phyloP scores from a whole-genome alignment of 1,139 yeast species.

The Saccharomyces hybrid region DNA sequence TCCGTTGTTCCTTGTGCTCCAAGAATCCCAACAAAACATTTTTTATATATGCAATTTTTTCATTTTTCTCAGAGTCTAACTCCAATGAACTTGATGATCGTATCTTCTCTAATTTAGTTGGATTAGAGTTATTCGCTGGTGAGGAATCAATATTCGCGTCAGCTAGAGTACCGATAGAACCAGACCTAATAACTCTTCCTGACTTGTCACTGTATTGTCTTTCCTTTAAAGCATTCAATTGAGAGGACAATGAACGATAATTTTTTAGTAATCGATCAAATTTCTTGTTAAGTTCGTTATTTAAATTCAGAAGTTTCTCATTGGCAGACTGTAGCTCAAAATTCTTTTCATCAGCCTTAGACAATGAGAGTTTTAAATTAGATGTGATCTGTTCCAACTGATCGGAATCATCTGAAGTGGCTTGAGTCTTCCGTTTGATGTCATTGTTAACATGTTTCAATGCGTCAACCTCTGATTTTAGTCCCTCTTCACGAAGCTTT shows the following conservation, averaged over 20 bases:
- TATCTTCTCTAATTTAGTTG: conserved; percentile 9
- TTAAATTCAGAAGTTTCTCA: conserved; percentile 49
- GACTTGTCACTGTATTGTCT: conserved; percentile 23
- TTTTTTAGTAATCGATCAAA: conserved; percentile 60
- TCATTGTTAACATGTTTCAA: conserved; percentile 20
- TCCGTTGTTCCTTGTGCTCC: conserved; percentile 88
- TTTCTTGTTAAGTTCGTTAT: conserved; percentile 61
- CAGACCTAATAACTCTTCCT: conserved; percentile 24
- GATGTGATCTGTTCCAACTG: conserved; percentile 32
- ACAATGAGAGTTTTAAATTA: conserved; percentile 48
- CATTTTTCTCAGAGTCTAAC: conserved; percentile 28
- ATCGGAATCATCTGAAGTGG: conserved; percentile 22
- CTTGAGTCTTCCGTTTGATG: conserved; percentile 23
- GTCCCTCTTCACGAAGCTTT: conserved; percentile 33
- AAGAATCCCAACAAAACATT: conserved; percentile 83
- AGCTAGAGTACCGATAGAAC: conserved; percentile 17
- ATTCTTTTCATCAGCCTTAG: conserved; percentile 42
- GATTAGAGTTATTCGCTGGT: conserved; percentile 6
- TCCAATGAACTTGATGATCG: conserved; percentile 11
- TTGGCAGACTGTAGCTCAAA: conserved; percentile 55
- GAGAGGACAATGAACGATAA: conserved; percentile 52
- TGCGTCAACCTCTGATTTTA: conserved; percentile 31
- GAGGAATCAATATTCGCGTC: conserved; percentile 4
- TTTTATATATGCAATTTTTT: conserved; percentile 67
- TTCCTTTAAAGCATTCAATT: conserved; percentile 39